A percentile compares a stretch with the other conserved stretches of the same genome.
Conservation (phyloP, 257 asterid species). For the Solanum pimpinellifolium region DNA sequence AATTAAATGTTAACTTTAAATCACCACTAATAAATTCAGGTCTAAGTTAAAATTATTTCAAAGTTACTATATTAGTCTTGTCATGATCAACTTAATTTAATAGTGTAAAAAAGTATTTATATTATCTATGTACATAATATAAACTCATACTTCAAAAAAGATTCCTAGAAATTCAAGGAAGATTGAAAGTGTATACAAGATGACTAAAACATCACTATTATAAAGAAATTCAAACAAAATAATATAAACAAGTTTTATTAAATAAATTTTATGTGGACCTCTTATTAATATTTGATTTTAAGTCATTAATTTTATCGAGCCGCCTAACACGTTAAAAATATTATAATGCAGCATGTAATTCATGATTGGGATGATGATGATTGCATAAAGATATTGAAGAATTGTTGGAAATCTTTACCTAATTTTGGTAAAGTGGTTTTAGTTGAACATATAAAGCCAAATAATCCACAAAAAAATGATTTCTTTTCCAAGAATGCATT, state of each 20-base stretch:
- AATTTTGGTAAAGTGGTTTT: slow-evolving; percentile 6
- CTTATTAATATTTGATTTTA: neutral
- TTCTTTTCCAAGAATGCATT: neutral
- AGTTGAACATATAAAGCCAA: slow-evolving; percentile 5
- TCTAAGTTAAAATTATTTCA: neutral
- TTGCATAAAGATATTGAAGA: slow-evolving; percentile 9
- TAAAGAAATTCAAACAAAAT: neutral
- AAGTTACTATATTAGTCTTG: neutral
- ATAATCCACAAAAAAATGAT: neutral
- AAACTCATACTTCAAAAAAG: neutral
- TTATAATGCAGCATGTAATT: slow-evolving; percentile 5
- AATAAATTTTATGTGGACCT: neutral
- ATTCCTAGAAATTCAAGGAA: neutral
- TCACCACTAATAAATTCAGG: no score
- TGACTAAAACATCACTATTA: neutral
- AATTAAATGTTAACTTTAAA: no score
- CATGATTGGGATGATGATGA: slow-evolving; percentile 20
- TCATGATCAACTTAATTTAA: neutral
- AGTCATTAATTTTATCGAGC: neutral
- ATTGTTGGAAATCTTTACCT: slow-evolving; percentile 9
- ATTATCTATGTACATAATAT: neutral
- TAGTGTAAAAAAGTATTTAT: neutral
- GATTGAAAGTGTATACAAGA: neutral
- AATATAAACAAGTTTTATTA: neutral
- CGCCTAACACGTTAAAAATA: neutral